Percentiles rank a stretch among this genome's conserved stretches.
phyloP scores from a whole-genome alignment of 2,329 filamentous ascomycete species.

The Aspergillus nomiae region DNA sequence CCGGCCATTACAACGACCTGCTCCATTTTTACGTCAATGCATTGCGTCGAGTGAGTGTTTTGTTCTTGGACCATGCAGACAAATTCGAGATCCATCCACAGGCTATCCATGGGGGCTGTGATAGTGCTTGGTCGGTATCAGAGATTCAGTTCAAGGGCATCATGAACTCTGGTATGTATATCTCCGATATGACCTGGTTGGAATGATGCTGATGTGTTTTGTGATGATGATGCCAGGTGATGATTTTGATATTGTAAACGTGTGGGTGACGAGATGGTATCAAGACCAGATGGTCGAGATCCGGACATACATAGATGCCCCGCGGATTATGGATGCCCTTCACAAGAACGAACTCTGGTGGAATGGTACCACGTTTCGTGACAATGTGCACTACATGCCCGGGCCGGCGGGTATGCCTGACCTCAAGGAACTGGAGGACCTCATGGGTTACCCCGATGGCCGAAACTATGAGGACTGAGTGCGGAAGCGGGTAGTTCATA shows the following conservation, averaged over 20 bases:
- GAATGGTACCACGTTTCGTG: constrained; percentile 31
- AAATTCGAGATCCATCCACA: constrained; percentile 33
- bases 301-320: constrained; percentile 35
- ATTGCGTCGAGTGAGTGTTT: constrained; percentile 29
- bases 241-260: constrained; percentile 34
- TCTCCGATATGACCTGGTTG: not conserved
- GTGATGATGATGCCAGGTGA: constrained; percentile 20
- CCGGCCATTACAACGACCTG: constrained; percentile 34
- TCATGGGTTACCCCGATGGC: constrained; percentile 31
- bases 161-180: constrained; percentile 33
- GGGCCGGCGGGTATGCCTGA: constrained; percentile 37
- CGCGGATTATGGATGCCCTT: constrained; percentile 30
- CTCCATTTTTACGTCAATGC: constrained; percentile 39
- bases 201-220: not conserved
- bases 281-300: constrained; percentile 36
- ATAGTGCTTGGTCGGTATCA: constrained; percentile 35
- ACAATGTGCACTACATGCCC: constrained; percentile 34
- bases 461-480: constrained; percentile 25
- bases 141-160: constrained; percentile 34
- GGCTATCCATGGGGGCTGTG: constrained; percentile 36
- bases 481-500: not conserved
- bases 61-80: constrained; percentile 32
- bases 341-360: constrained; percentile 38
- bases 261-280: constrained; percentile 38
- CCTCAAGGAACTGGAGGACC: constrained; percentile 26